These are phyloP conservation scores for Willaertia magna DNA, from an alignment of 208 protist species.

Conservation along the genomic window DNA sequence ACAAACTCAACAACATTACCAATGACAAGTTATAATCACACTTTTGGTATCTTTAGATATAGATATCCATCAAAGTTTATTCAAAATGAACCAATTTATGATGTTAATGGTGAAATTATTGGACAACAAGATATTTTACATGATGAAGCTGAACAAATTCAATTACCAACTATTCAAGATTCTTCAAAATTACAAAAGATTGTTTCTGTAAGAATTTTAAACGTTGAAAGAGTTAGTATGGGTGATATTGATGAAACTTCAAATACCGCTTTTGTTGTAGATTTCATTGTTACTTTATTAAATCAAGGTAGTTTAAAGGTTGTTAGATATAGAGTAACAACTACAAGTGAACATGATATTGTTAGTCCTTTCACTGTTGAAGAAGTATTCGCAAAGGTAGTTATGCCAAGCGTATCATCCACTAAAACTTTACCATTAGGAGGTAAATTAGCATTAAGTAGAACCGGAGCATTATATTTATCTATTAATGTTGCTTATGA, in stretches of 20 bases:
- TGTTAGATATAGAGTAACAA: neutral
- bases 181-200: neutral
- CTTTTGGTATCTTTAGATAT: neutral
- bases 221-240: neutral
- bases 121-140: neutral
- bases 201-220: neutral
- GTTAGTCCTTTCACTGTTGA: too few species aligned
- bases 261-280: neutral
- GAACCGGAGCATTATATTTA: neutral
- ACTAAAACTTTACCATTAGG: neutral
- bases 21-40: neutral
- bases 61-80: neutral
- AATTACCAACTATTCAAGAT: neutral
- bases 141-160: neutral
- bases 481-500: neutral
- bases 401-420: neutral
- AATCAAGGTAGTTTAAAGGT: neutral
- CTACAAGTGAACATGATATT: neutral
- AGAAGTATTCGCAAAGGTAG: neutral
- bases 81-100: neutral
- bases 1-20: neutral
- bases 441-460: neutral
- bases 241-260: neutral
- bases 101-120: neutral
- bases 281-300: neutral